Conservation (phyloP, 495 filamentous ascomycete genomes). For the Peziza echinospora region DNA sequence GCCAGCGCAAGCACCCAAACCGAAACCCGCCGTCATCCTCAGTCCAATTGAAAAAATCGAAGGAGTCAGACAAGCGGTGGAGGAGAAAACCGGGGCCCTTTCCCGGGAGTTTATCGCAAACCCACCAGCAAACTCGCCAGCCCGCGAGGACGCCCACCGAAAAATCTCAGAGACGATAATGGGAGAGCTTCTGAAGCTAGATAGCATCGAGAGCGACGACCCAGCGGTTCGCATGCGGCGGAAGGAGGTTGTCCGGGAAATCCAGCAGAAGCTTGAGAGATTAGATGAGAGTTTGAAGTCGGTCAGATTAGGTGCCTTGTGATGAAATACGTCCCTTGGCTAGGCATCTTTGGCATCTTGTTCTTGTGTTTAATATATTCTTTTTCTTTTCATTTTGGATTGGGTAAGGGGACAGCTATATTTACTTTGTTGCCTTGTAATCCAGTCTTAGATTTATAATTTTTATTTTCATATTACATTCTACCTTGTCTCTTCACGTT, state of each 20-base stretch:
- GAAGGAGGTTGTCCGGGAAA: constrained; percentile 54
- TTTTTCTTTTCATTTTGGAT: too few species aligned
- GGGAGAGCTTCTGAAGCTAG: constrained; percentile 64
- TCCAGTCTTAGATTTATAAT: too few species aligned
- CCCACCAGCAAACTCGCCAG: constrained; percentile 49
- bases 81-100: constrained; percentile 40
- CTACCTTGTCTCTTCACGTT: too few species aligned
- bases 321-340: too few species aligned
- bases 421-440: too few species aligned
- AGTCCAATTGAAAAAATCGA: constrained; percentile 49
- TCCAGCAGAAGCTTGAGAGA: constrained; percentile 40
- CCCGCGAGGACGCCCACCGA: constrained; percentile 54
- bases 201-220: constrained; percentile 57
- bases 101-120: constrained; percentile 39
- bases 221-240: constrained; percentile 39
- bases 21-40: too few species aligned
- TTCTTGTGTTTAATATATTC: too few species aligned
- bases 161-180: constrained; percentile 66
- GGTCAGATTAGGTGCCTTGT: too few species aligned
- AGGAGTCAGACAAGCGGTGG: constrained; percentile 42
- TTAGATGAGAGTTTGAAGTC: constrained; percentile 32
- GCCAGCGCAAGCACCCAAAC: background rate
- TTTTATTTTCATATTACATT: too few species aligned
- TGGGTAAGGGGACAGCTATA: too few species aligned
- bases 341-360: too few species aligned